Percentiles rank a stretch among this genome's conserved stretches.
phyloP scores from a whole-genome alignment of 768 basidiomycete genomes.

The Auricularia sp. region DNA sequence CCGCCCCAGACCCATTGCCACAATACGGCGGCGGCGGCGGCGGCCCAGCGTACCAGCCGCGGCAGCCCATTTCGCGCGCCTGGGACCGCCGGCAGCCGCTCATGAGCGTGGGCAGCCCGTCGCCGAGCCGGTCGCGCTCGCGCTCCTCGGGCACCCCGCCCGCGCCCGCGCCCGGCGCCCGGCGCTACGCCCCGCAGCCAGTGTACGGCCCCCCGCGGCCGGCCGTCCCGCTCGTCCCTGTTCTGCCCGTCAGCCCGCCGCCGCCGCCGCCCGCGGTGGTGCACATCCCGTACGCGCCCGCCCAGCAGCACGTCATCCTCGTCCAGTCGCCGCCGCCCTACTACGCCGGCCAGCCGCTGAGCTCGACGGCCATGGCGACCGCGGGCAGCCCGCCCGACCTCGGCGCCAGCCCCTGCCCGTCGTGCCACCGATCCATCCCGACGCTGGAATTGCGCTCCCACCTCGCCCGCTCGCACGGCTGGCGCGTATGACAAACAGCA shows the following conservation, averaged over 20 bases:
- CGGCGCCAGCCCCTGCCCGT: neutral
- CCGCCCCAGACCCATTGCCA: neutral
- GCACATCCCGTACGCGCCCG: too few relatives aligned
- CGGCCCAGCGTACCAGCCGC: neutral
- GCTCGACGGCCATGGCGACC: neutral
- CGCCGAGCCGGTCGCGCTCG: neutral
- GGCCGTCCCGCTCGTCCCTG: neutral
- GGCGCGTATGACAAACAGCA: neutral
- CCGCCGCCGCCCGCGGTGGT: too few relatives aligned
- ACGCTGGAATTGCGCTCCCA: neutral
- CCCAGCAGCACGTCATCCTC: too few relatives aligned
- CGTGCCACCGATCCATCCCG: neutral
- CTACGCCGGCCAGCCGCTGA: neutral
- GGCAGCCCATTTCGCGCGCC: neutral
- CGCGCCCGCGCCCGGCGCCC: neutral
- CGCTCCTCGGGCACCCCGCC: neutral
- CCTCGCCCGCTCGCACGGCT: neutral
- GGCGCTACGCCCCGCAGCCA: neutral
- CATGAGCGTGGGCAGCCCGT: neutral
- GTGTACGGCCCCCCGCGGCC: neutral
- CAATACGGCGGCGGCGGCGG: neutral
- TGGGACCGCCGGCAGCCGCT: neutral
- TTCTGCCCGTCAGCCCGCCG: too few relatives aligned
- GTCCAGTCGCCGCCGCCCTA: neutral
- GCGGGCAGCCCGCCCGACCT: neutral